A percentile compares a stretch with the other conserved stretches of the same genome.
Conservation (phyloP, 83 land plant genomes). For the Picea mariana region DNA sequence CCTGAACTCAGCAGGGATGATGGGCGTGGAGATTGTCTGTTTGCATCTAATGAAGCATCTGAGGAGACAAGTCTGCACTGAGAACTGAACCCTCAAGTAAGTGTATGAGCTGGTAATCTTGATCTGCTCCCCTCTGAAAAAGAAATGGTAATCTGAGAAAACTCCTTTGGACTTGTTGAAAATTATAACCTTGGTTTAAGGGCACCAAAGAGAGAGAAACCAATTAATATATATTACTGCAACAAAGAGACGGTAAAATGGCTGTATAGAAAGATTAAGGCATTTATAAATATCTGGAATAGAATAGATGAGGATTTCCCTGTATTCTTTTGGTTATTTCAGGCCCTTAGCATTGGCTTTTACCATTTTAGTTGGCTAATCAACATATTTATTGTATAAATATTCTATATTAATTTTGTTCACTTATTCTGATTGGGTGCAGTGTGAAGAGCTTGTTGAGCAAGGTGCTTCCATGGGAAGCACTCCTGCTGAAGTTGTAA, state of each 20-base stretch:
- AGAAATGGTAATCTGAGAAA: too few relatives aligned
- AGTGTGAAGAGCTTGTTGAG: slow-evolving; percentile 88
- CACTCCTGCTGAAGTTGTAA: slow-evolving; percentile 80
- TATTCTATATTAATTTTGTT: slow-evolving; percentile 2
- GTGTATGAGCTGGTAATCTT: too few relatives aligned
- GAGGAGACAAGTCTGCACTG: too few relatives aligned
- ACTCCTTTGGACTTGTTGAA: too few relatives aligned
- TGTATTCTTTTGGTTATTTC: background rate
- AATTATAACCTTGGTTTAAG: too few relatives aligned
- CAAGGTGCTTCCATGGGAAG: slow-evolving; percentile 77
- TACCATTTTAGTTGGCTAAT: background rate
- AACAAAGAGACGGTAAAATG: too few relatives aligned
- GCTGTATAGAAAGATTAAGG: background rate
- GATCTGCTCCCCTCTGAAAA: too few relatives aligned
- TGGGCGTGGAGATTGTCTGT: too few relatives aligned
- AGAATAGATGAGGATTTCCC: background rate
- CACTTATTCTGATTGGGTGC: slow-evolving; percentile 7
- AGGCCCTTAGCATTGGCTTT: background rate
- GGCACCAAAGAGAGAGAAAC: too few relatives aligned
- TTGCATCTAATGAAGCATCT: too few relatives aligned
- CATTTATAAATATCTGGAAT: background rate
- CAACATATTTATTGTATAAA: background rate
- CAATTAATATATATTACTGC: background rate
- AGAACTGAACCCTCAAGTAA: too few relatives aligned
- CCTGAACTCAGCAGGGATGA: too few relatives aligned